Base-by-base conservation (phyloP, 192 early-diverging fungal species). In the Entomortierella chlamydospora region DNA sequence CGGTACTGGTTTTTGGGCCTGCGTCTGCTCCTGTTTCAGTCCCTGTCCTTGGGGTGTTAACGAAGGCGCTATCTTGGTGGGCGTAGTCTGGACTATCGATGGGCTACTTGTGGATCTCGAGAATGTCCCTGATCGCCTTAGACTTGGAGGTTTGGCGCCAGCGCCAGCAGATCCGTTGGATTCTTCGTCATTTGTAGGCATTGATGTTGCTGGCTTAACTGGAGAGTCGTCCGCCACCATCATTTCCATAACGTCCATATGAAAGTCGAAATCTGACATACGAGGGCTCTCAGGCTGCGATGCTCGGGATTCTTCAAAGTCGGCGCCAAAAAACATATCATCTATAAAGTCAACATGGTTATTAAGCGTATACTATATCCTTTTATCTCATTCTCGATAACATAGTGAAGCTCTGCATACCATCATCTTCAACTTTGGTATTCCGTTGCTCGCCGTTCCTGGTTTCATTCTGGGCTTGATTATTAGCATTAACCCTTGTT, bases 241-340 rank as follows among this genome's bases (percentile, higher is more conserved):
- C 60, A 68, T 67, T 18, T 78, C 67, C 11, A 30, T 53, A 5
- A 49, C 42, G n/a, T 58, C 70, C 29, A 70, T 23, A 4, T 70
- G 60, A 47, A 76, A 39, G 10, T 70, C 72, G 37, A 78, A 69
- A 17, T 78, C 67, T 15, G 54, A 58, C 54, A 78, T 64, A n/a
- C 74, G 67, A 11, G 74, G 74, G 29, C 74, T 78, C 29, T 78
- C 74, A 12, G 61, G 61, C 11, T 70, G 74, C 18, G 61, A 70
- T n/a, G 52, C 43, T 17, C 47, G 37, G 25, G 67, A 13, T 15
- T 70, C 74, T 17, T 78, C 74, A 25, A 78, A 39, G 30, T 78
- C 74, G 2, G 54, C 45, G 0, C 74, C 74, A 22, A 78, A 64
- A 54, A 78, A 64, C 18, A 57, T 23, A 60, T 78, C 67, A 25